Base-by-base conservation (phyloP, 1,284 basidiomycete genomes). In the Exsudoporus floridanus region DNA sequence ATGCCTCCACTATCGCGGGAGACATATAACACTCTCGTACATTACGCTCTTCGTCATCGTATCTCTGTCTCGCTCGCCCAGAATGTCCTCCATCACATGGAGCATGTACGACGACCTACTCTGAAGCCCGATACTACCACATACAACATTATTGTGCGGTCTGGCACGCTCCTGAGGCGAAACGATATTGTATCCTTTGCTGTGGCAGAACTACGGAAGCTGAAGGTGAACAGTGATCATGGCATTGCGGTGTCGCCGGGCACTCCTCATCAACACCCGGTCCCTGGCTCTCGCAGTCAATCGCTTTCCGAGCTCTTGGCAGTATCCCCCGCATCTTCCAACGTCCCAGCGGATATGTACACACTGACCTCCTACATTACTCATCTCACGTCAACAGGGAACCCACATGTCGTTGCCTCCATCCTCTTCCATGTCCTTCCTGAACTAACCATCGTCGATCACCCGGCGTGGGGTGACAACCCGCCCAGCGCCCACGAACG, bases 11-110 rank as follows among this genome's bases (percentile, higher is more conserved):
- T 86, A 13, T 72, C 77, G 50, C 54, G 73, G 4, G 66, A 71
- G 16, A 70, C 79, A 0, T 87, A 82, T 69, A 86, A 89, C 63
- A 60, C 82, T 0, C 77, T 91, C 25, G 60, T 91, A 3, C 76
- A 83, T 53, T 90, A 89, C 66, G 70, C 83, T 2, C 73, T 91
- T 33, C 78, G 78, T 2, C 76, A 86, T 56, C 78, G 79, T n/a
- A 67, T 77, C 30, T 83, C 83, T 3, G 69, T 77, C 9, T 51
- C 58, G 0, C 69, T 80, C 23, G 84, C 80, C 0, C 64, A 74
- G 7, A 56, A 62, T 9, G 66, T 89, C 6, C 62, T 88, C 16
- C 59, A 77, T 8, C 79, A 86, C 54, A 86, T 88, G 82, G 69
- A 69, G 25, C 59, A 68, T 14, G 52, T 70, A 5, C 75, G 78